Conservation (phyloP, 1,284 basidiomycete genomes). For the Apiotrichum montevideense region DNA sequence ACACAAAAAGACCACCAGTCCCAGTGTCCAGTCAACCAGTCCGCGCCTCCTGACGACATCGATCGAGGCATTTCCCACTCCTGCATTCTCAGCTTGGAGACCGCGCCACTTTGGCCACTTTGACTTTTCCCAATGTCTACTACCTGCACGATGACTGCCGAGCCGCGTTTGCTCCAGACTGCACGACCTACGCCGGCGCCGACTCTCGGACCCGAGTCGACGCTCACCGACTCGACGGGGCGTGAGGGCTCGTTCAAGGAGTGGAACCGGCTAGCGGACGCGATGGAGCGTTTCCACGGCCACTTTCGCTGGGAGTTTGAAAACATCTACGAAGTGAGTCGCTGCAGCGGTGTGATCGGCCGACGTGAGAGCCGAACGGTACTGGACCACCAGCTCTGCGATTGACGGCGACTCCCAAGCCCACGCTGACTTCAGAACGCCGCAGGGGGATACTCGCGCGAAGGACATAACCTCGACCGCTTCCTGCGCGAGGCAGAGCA, state of each 20-base stretch:
- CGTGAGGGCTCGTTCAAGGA: neutral
- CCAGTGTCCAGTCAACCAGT: no score
- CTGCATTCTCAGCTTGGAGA: no score
- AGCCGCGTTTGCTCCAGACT: no score
- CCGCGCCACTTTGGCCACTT: no score
- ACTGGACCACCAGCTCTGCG: neutral
- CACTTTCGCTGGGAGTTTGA: constrained; percentile 42
- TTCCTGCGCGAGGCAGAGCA: constrained; percentile 51
- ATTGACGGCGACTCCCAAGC: neutral
- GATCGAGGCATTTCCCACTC: no score
- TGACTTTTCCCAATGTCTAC: no score
- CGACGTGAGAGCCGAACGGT: no score
- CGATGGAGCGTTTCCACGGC: constrained; percentile 40
- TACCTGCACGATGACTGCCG: no score
- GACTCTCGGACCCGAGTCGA: neutral
- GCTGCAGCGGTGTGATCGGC: neutral
- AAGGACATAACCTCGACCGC: constrained; percentile 48
- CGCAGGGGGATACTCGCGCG: constrained; percentile 52
- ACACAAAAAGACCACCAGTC: no score
- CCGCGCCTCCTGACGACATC: no score
- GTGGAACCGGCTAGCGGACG: constrained; percentile 33
- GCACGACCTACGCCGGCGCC: neutral
- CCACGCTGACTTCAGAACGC: constrained; percentile 45
- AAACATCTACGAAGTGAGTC: constrained; percentile 35
- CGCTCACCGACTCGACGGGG: neutral